These are phyloP conservation scores for Earliella scabrosa DNA, from an alignment of 1,284 basidiomycete species.

Conservation along the genomic window DNA sequence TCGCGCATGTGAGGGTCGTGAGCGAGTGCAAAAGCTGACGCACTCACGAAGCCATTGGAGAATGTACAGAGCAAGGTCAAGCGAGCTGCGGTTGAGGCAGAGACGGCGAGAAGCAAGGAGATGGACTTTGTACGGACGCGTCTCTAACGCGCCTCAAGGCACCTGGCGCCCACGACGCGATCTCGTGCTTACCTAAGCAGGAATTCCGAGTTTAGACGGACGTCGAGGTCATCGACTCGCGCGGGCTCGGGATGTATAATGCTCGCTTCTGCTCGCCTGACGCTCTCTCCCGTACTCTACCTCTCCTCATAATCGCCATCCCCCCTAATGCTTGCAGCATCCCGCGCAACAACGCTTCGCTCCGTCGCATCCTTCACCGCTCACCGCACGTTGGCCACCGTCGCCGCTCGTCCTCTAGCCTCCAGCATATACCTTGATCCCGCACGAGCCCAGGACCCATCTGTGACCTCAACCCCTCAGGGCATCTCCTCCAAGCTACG, in stretches of 20 bases:
- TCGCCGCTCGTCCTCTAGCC: slow-evolving; percentile 17
- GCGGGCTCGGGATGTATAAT: too few species aligned
- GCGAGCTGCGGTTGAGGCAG: not conserved
- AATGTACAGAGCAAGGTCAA: not conserved
- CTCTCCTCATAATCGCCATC: not conserved
- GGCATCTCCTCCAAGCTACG: slow-evolving; percentile 53
- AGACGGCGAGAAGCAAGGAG: not conserved
- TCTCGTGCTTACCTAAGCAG: not conserved
- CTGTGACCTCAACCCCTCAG: slow-evolving; percentile 51
- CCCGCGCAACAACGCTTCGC: not conserved
- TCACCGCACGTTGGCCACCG: slow-evolving; percentile 14
- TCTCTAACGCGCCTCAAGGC: not conserved
- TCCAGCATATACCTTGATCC: slow-evolving; percentile 42
- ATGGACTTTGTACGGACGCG: not conserved
- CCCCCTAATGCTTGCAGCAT: not conserved
- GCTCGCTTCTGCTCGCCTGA: not conserved
- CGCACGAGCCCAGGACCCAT: slow-evolving; percentile 36
- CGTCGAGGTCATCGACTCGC: not conserved
- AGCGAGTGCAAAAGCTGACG: not conserved
- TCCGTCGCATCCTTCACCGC: not conserved
- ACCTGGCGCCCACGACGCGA: not conserved
- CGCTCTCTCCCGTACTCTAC: not conserved
- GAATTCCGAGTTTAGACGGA: not conserved
- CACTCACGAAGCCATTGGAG: slow-evolving; percentile 2
- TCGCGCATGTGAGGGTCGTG: not conserved